phyloP scores from a whole-genome alignment of 257 asterid genomes.

The Petrea volubilis region DNA sequence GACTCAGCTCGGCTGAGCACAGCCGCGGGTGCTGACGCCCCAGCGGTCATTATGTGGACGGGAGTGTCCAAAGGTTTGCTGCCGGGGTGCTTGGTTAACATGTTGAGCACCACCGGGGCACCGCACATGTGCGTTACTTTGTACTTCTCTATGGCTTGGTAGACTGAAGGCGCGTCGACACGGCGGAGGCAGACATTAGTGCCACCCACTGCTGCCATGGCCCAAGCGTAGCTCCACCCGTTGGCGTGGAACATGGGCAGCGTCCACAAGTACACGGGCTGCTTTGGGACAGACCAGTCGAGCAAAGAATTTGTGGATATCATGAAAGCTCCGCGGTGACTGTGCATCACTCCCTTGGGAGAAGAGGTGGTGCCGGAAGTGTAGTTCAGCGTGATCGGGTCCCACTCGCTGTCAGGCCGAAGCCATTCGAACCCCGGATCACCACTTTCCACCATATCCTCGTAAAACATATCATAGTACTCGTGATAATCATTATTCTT shows the following conservation, averaged over 20 bases:
- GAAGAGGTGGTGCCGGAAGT: slow-evolving; percentile 89
- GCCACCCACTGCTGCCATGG: slow-evolving; percentile 85
- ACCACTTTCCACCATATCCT: slow-evolving; percentile 38
- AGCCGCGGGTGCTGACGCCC: slow-evolving; percentile 82
- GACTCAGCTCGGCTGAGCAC: slow-evolving; percentile 61
- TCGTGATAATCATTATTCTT: too few relatives aligned
- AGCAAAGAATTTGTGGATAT: slow-evolving; percentile 52
- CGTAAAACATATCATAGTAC: too few relatives aligned
- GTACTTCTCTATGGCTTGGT: slow-evolving; percentile 38
- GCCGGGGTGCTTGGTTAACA: slow-evolving; percentile 44
- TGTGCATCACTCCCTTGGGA: slow-evolving; percentile 78
- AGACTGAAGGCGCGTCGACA: slow-evolving; percentile 49
- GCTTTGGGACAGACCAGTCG: slow-evolving; percentile 65
- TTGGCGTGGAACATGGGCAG: slow-evolving; percentile 93
- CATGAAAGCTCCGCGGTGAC: slow-evolving; percentile 66
- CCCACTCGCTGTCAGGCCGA: slow-evolving; percentile 54
- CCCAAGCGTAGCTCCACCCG: slow-evolving; percentile 91
- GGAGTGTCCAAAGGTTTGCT: slow-evolving; percentile 31
- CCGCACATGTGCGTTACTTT: slow-evolving; percentile 84
- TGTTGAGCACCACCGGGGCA: slow-evolving; percentile 82
- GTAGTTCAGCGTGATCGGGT: slow-evolving; percentile 61
- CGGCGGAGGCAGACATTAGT: slow-evolving; percentile 64
- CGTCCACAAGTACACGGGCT: slow-evolving; percentile 79
- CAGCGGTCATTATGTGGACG: slow-evolving; percentile 61
- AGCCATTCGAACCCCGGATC: slow-evolving; percentile 60